These are phyloP conservation scores for Papiliotrema flavescens DNA, from an alignment of 1,284 basidiomycete species.

Conservation along the genomic window DNA sequence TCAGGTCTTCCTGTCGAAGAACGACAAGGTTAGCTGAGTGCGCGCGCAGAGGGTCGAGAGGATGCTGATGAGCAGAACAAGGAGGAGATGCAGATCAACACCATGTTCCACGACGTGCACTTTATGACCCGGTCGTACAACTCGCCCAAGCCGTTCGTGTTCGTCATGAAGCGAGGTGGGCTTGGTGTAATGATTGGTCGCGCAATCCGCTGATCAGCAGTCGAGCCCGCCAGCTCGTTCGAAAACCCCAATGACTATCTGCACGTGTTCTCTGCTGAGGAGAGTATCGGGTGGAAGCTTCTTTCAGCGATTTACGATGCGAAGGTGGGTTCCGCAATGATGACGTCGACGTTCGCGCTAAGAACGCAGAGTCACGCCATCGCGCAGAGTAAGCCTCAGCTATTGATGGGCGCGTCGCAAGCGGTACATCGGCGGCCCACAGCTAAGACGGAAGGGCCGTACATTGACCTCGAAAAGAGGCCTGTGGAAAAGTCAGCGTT, in stretches of 20 bases:
- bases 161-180: constrained; percentile 67
- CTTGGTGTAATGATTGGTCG: not conserved
- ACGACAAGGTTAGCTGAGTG: constrained; percentile 63
- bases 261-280: constrained; percentile 71
- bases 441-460: constrained; percentile 3
- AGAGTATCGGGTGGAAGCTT: constrained; percentile 44
- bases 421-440: not conserved
- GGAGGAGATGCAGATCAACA: constrained; percentile 58
- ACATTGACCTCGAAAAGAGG: constrained; percentile 10
- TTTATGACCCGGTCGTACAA: constrained; percentile 65
- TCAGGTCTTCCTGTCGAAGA: constrained; percentile 76
- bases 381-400: not conserved
- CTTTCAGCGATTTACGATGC: constrained; percentile 33
- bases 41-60: not conserved
- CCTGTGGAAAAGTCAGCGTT: constrained; percentile 15
- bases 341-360: not conserved
- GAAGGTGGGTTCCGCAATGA: constrained; percentile 18
- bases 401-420: not conserved
- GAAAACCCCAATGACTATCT: constrained; percentile 80
- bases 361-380: constrained; percentile 5
- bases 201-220: constrained; percentile 46
- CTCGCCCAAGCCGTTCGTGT: constrained; percentile 66
- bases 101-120: constrained; percentile 78
- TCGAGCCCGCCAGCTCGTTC: constrained; percentile 75
- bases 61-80: constrained; percentile 59